Evolutionary conservation across 345 rosid species (phyloP), one percentile per base, ranked within the genome.

Genomic region (Litchi chinensis): DNA sequence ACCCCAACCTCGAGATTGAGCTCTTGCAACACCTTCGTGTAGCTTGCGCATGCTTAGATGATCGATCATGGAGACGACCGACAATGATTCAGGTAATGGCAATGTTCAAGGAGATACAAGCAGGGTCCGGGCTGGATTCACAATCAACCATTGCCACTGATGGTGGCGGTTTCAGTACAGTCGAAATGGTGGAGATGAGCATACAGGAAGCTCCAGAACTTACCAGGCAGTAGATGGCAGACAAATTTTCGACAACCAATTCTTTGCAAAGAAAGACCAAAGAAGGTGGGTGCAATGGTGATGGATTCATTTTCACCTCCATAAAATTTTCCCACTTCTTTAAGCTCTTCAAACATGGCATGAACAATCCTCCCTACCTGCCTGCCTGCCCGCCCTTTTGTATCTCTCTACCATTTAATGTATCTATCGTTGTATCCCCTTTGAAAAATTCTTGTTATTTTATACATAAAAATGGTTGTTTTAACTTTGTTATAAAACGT

Each of bases 1-100:
- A 94, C 67, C 93, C 97, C 4, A 81, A 76, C 48, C 73, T 94
- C 0, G 89, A 91, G 86, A 90, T 86, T 1, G 99, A 94, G 86
- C 98, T 96, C 24, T 68, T 89, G 60, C 89, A 91, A 48, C 95
- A 94, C 83, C 78, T 93, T 6, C 85, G 84, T 62, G 88, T 96
- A 8, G 99, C 99, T 4, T 82, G 84, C 76, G 93, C 92, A 16
- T 96, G 99, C 84, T 81, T 96, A 52, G 98, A 96, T 44, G 99
- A 94, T 81, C 85, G 95, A 75, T 91, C 80, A 0, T 79, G 79
- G 87, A 88, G 54, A 80, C 76, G 99, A 68, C 99, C 98, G 41
- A 91, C 89, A 0, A 96, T 96, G 90, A 88, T 94, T 22, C 87
- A 93, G 79, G 98, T 96, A 16, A 86, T 96, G 90, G 88, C 93